Percentiles rank a stretch among this genome's conserved stretches.
These are phyloP conservation scores for Pseudomonodictys pantanalensis DNA, from an alignment of 495 filamentous ascomycete species.

Conservation along the genomic window DNA sequence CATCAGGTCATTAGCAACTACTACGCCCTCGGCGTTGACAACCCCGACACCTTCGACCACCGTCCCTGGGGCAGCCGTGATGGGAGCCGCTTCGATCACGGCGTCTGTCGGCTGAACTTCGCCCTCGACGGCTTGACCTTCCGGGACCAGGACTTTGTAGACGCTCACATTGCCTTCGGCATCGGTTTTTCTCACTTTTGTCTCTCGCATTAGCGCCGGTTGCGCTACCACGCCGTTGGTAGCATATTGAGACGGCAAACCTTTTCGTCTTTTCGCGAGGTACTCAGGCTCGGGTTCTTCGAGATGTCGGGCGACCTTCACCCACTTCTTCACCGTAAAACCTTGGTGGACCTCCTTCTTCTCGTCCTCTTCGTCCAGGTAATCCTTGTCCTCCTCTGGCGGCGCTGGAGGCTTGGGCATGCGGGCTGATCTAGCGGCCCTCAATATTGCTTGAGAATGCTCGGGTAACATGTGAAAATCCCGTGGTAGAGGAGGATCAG, in stretches of 20 bases:
- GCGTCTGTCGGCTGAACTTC: conserved; percentile 65
- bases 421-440: conserved; percentile 71
- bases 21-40: conserved; percentile 59
- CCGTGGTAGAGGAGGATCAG: conserved; percentile 73
- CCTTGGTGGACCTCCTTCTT: conserved; percentile 57
- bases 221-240: conserved; percentile 47
- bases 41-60: conserved; percentile 62
- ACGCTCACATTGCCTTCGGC: conserved; percentile 74
- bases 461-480: conserved; percentile 77
- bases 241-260: conserved; percentile 56
- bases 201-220: conserved; percentile 61
- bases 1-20: conserved; percentile 52
- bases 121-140: conserved; percentile 77
- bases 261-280: conserved; percentile 81
- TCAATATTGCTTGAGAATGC: conserved; percentile 73
- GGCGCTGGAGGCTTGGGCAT: conserved; percentile 61
- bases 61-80: conserved; percentile 54
- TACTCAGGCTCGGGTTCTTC: conserved; percentile 76
- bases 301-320: conserved; percentile 68
- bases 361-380: conserved; percentile 50
- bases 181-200: conserved; percentile 73
- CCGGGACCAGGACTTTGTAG: conserved; percentile 74
- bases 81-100: conserved; percentile 41
- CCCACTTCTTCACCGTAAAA: conserved; percentile 75
- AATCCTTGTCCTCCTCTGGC: conserved; percentile 44